Percentiles rank a stretch among this genome's conserved stretches.
These are phyloP conservation scores for Pseudocercospora crystallina DNA, from an alignment of 2,329 filamentous ascomycete species.

Conservation along the genomic window DNA sequence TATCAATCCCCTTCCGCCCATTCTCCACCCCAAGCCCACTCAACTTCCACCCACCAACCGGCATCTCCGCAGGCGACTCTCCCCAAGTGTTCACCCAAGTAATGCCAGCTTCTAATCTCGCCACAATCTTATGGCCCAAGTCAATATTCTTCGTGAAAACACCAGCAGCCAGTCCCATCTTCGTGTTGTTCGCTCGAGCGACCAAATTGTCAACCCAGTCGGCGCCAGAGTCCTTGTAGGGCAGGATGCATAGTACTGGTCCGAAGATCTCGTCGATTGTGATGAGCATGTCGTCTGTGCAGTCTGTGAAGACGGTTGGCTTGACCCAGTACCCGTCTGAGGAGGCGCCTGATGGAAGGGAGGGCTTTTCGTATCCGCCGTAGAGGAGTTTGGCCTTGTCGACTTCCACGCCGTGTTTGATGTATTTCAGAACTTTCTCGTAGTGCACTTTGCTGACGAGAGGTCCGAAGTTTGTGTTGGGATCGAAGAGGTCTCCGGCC, in stretches of 20 bases:
- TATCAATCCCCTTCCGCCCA: constrained; percentile 72
- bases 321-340: constrained; percentile 76
- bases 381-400: constrained; percentile 74
- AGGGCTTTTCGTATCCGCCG: constrained; percentile 65
- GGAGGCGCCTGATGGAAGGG: constrained; percentile 46
- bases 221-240: constrained; percentile 54
- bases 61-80: constrained; percentile 89
- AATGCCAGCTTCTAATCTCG: constrained; percentile 75
- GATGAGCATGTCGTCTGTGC: constrained; percentile 78
- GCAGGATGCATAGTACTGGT: constrained; percentile 78
- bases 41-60: constrained; percentile 88
- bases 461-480: constrained; percentile 77
- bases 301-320: constrained; percentile 84
- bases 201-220: constrained; percentile 67
- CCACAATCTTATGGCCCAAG: constrained; percentile 68
- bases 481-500: constrained; percentile 70
- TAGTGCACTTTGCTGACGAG: constrained; percentile 72
- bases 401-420: constrained; percentile 68
- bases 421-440: constrained; percentile 76
- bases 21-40: constrained; percentile 88
- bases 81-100: constrained; percentile 95
- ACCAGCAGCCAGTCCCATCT: constrained; percentile 77
- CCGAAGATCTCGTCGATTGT: constrained; percentile 84
- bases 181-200: constrained; percentile 70
- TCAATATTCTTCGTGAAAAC: constrained; percentile 78